phyloP scores from a whole-genome alignment of 495 filamentous ascomycete genomes.

The Neurospora sp. region DNA sequence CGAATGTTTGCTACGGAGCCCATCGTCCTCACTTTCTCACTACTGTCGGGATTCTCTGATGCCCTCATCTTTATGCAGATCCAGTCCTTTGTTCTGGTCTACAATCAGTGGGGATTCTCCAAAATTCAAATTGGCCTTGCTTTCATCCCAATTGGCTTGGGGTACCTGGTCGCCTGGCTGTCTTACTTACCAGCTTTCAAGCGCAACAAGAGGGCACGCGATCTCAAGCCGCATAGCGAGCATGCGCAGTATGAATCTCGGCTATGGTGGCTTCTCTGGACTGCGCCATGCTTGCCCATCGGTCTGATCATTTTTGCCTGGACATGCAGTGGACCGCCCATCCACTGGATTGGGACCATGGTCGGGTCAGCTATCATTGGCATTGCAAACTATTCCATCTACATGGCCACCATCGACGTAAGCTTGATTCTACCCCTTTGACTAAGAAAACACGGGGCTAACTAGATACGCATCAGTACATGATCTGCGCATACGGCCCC shows the following conservation, averaged over 20 bases:
- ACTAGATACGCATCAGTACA: conserved; percentile 37
- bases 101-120: conserved; percentile 52
- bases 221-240: conserved; percentile 45
- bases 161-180: conserved; percentile 54
- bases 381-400: conserved; percentile 61
- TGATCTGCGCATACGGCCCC: conserved; percentile 70
- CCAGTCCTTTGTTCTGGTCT: conserved; percentile 56
- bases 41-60: conserved; percentile 68
- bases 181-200: conserved; percentile 55
- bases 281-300: conserved; percentile 55
- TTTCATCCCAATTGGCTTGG: conserved; percentile 54
- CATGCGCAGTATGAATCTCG: conserved; percentile 50
- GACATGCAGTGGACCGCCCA: conserved; percentile 51
- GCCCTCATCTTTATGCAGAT: conserved; percentile 78
- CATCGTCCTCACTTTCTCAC: conserved; percentile 61
- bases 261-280: conserved; percentile 49
- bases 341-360: conserved; percentile 54
- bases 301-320: conserved; percentile 62
- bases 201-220: conserved; percentile 43
- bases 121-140: conserved; percentile 46
- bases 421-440: background rate
- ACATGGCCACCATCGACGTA: conserved; percentile 68
- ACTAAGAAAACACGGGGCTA: background rate
- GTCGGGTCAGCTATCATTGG: conserved; percentile 52
- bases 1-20: conserved; percentile 70